Conservation (phyloP, 495 filamentous ascomycete species). For the Daldinia childiae region DNA sequence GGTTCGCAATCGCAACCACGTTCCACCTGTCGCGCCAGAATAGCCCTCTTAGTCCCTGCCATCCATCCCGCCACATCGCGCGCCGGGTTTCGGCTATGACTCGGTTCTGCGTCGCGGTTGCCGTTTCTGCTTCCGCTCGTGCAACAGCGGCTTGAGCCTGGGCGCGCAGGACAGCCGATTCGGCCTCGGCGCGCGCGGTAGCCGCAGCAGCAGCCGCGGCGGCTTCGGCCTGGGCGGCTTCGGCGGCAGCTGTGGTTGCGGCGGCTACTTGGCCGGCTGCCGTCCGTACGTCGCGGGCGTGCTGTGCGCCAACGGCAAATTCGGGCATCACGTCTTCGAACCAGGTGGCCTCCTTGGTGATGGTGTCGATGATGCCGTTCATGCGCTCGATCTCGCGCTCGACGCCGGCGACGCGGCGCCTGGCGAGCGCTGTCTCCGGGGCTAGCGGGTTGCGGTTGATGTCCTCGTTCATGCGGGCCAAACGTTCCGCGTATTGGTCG, state of each 20-base stretch:
- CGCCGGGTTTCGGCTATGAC: neutral
- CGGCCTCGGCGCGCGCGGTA: neutral
- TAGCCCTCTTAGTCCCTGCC: neutral
- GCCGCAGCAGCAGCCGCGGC: neutral
- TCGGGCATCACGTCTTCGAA: constrained; percentile 1
- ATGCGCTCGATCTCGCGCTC: constrained; percentile 22
- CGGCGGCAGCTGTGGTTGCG: neutral
- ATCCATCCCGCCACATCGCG: neutral
- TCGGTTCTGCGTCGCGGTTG: neutral
- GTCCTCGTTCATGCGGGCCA: constrained; percentile 1
- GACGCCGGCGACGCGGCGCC: neutral
- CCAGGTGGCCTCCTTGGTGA: constrained; percentile 1
- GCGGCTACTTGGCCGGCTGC: neutral
- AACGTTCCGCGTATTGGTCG: constrained; percentile 7
- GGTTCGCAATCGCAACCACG: neutral
- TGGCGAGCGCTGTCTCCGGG: neutral
- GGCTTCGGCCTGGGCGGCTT: neutral
- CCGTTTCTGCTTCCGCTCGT: no score
- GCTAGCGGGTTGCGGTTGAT: neutral
- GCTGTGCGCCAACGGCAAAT: neutral
- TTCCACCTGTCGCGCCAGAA: neutral
- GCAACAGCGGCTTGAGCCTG: no score
- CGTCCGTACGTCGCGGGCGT: neutral
- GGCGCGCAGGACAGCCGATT: neutral
- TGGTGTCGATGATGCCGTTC: constrained; percentile 5